A percentile compares a stretch with the other conserved stretches of the same genome.
These are phyloP conservation scores for Talaromyces funiculosus DNA, from an alignment of 2,329 filamentous ascomycete genomes.

Conservation along the genomic window DNA sequence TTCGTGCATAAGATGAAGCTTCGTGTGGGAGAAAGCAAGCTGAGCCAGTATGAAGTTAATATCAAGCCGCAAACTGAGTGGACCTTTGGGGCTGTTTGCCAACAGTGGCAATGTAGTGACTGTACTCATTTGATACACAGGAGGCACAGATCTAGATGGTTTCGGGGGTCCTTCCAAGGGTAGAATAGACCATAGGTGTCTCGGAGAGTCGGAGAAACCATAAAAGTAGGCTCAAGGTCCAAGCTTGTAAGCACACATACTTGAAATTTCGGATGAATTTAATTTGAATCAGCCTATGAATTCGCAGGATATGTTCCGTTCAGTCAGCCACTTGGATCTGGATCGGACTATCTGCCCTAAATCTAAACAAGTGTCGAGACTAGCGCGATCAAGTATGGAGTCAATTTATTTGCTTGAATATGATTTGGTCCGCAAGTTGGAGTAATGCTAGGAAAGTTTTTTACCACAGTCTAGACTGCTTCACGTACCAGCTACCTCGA, in stretches of 20 bases:
- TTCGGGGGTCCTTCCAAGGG: not conserved
- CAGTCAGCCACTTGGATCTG: constrained; percentile 11
- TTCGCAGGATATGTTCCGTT: not conserved
- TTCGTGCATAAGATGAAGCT: not conserved
- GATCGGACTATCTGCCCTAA: not conserved
- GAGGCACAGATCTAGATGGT: not conserved
- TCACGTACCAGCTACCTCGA: not conserved
- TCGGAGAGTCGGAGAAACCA: no score
- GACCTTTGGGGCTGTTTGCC: not conserved
- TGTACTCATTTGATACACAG: not conserved
- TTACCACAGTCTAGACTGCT: not conserved
- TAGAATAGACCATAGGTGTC: no score
- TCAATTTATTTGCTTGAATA: not conserved
- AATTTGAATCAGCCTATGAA: not conserved
- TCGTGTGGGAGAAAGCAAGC: not conserved
- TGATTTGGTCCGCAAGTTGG: not conserved
- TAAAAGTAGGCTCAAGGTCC: not conserved
- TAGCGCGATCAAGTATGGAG: not conserved
- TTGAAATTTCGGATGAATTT: not conserved
- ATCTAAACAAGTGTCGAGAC: not conserved
- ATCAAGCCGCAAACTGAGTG: not conserved
- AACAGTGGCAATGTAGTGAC: not conserved
- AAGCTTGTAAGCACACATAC: not conserved
- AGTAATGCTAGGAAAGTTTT: no score
- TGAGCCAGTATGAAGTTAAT: not conserved